phyloP scores from a whole-genome alignment of 805 yeast genomes.

The Kodamaea nitidulidarum region DNA sequence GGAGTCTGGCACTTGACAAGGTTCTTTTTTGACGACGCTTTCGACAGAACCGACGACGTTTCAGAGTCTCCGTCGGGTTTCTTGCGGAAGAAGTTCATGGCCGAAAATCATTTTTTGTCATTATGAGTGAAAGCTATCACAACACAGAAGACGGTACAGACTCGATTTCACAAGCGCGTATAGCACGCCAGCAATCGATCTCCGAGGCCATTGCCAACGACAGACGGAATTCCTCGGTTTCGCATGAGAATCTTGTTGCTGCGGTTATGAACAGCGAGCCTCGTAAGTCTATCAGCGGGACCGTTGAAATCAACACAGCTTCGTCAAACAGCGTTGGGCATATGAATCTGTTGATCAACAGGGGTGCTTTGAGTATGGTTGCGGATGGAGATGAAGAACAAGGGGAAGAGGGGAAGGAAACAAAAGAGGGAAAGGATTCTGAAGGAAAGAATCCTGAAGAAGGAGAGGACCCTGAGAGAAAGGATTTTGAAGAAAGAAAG shows the following conservation, averaged over 20 bases:
- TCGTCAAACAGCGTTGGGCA: background rate
- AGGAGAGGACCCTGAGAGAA: too few relatives aligned
- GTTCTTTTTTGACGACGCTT: conserved; percentile 15
- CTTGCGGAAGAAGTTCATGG: conserved; percentile 10
- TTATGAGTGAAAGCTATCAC: background rate
- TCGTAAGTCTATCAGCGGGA: background rate
- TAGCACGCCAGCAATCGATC: too few relatives aligned
- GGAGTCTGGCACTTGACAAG: conserved; percentile 36
- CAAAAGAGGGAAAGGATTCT: too few relatives aligned
- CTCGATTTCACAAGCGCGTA: too few relatives aligned
- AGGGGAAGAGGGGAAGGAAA: background rate
- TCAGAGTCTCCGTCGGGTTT: conserved; percentile 7
- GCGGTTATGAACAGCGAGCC: background rate
- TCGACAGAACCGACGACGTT: conserved; percentile 21
- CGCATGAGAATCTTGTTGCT: background rate
- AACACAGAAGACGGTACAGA: background rate
- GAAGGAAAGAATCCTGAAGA: too few relatives aligned
- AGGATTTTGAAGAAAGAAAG: too few relatives aligned
- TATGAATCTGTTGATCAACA: background rate
- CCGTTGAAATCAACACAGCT: background rate
- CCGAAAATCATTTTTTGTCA: too few relatives aligned
- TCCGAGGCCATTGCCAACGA: too few relatives aligned
- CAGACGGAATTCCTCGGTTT: background rate
- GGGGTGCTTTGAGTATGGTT: background rate
- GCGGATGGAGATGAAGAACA: background rate